These are phyloP conservation scores for Grifola frondosa DNA, from an alignment of 1,284 basidiomycete species.

Conservation along the genomic window DNA sequence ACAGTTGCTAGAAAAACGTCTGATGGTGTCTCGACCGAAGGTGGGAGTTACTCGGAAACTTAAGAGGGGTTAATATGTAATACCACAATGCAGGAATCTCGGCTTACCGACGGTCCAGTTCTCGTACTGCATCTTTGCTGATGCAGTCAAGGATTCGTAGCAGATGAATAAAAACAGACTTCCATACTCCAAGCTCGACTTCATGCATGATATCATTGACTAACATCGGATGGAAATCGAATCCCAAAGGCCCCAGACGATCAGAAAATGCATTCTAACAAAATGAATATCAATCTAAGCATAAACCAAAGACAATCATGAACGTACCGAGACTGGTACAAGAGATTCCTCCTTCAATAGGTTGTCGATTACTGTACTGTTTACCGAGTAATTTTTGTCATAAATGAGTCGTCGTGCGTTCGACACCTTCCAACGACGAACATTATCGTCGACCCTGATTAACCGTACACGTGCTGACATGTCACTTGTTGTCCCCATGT, in stretches of 20 bases:
- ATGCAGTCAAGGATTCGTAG: conserved; percentile 31
- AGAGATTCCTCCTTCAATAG: conserved; percentile 16
- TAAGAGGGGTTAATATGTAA: not conserved
- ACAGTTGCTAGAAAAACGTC: not conserved
- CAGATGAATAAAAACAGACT: conserved; percentile 33
- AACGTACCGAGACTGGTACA: conserved; percentile 6
- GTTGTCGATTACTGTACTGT: conserved; percentile 5
- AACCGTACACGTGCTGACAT: not conserved
- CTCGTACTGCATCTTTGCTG: conserved; percentile 1
- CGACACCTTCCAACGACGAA: not conserved
- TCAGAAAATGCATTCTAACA: conserved; percentile 22
- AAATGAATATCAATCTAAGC: not conserved
- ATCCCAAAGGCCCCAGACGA: conserved; percentile 4
- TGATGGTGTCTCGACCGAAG: not conserved
- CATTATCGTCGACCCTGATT: not conserved
- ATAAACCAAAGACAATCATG: not conserved
- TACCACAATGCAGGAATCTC: conserved; percentile 17
- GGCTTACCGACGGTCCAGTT: conserved; percentile 19
- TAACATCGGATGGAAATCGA: conserved; percentile 29
- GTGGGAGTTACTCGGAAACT: conserved; percentile 25
- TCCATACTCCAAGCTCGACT: conserved; percentile 39
- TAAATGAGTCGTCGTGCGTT: conserved; percentile 16
- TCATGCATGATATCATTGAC: conserved; percentile 37
- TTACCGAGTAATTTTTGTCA: conserved; percentile 11
- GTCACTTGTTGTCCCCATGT: conserved; percentile 11